phyloP scores from a whole-genome alignment of 1,284 basidiomycete genomes.

The Irpex rosettiformis region DNA sequence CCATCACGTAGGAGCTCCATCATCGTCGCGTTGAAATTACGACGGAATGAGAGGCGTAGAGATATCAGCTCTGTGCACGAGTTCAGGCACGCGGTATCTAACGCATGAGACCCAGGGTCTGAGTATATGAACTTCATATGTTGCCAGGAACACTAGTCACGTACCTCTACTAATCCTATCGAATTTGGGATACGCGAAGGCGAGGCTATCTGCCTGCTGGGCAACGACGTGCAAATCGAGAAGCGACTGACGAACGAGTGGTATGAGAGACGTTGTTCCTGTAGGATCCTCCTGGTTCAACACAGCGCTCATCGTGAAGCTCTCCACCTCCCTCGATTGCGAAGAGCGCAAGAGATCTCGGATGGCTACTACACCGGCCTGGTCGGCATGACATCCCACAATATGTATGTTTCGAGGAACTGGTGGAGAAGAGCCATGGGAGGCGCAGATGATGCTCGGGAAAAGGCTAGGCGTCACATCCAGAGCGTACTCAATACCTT shows the following conservation, averaged over 20 bases:
- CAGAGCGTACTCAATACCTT: neutral
- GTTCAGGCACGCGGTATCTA: neutral
- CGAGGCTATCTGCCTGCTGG: neutral
- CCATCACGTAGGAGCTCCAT: neutral
- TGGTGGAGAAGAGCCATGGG: neutral
- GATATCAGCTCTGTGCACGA: neutral
- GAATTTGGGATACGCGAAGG: neutral
- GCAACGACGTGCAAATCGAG: neutral
- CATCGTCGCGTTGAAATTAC: neutral
- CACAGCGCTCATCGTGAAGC: neutral
- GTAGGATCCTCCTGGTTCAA: neutral
- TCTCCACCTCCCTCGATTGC: neutral
- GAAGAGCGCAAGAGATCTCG: neutral
- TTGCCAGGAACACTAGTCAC: neutral
- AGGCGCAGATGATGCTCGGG: neutral
- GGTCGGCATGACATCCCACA: neutral
- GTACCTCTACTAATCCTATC: neutral
- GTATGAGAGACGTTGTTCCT: neutral
- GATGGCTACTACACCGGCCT: neutral
- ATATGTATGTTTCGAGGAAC: neutral
- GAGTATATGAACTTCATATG: neutral
- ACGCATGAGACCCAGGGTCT: neutral
- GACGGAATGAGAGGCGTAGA: neutral
- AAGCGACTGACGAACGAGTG: neutral
- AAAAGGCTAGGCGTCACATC: neutral